Conservation (phyloP, 2,329 filamentous ascomycete species). For the Elsinoe necatrix region DNA sequence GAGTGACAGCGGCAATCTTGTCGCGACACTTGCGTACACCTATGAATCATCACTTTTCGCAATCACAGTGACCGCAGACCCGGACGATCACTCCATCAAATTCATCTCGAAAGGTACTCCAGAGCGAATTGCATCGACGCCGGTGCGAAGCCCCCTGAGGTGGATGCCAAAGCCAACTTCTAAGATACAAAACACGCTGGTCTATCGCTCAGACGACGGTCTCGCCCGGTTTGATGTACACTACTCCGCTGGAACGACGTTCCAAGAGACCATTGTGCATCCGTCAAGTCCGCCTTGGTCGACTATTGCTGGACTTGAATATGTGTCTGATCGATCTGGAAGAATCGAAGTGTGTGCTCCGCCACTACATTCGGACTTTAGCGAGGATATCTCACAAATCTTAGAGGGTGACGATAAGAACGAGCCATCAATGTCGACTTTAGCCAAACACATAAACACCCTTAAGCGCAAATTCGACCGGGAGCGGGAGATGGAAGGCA, state of each 20-base stretch:
- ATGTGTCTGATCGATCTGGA: background rate
- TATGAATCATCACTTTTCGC: constrained; percentile 20
- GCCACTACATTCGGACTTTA: background rate
- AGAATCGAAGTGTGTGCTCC: background rate
- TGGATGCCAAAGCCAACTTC: background rate
- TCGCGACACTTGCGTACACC: constrained; percentile 31
- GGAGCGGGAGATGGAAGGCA: constrained; percentile 42
- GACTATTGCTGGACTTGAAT: background rate
- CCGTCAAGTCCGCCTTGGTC: background rate
- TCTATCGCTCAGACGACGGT: background rate
- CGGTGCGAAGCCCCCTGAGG: background rate
- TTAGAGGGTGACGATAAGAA: background rate
- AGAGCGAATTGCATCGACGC: background rate
- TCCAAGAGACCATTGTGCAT: background rate
- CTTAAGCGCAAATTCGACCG: constrained; percentile 35
- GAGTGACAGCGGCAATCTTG: constrained; percentile 18
- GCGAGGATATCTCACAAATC: background rate
- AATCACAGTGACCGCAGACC: background rate
- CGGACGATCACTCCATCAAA: background rate
- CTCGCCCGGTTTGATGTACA: background rate
- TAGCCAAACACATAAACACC: background rate
- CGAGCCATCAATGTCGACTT: background rate
- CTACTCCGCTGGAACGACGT: background rate
- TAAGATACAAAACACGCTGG: background rate
- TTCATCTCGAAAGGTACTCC: background rate